phyloP scores from a whole-genome alignment of 306 rosid genomes.

The Prunus salicina region DNA sequence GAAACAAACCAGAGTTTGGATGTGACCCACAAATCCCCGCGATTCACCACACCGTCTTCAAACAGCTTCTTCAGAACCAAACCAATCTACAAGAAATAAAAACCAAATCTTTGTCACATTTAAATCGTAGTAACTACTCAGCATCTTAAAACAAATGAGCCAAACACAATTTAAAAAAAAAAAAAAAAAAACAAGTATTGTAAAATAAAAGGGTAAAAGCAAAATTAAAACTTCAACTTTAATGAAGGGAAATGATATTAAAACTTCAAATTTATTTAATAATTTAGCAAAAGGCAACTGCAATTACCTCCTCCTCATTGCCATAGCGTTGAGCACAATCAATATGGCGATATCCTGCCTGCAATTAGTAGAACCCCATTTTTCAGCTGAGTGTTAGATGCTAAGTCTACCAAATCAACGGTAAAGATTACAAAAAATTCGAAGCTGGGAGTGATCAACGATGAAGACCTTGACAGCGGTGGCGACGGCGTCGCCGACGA shows the following conservation, averaged over 20 bases:
- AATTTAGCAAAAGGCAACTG: not conserved
- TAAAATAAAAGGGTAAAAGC: not conserved
- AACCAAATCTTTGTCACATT: not conserved
- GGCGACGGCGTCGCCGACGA: constrained; percentile 45
- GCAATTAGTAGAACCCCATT: constrained; percentile 14
- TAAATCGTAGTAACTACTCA: not conserved
- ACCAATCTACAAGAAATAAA: constrained; percentile 56
- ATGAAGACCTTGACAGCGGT: constrained; percentile 51
- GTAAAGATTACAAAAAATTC: not conserved
- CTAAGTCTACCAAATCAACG: not conserved
- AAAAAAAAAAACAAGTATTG: not conserved
- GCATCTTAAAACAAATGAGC: not conserved
- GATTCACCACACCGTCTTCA: constrained; percentile 69
- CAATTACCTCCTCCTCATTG: constrained; percentile 68
- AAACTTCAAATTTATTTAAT: not conserved
- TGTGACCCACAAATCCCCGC: constrained; percentile 85
- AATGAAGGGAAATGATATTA: not conserved
- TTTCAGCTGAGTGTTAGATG: not conserved
- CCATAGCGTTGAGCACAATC: constrained; percentile 78
- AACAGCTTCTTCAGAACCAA: constrained; percentile 62
- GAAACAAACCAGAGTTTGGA: constrained; percentile 79
- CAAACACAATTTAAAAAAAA: too few species aligned
- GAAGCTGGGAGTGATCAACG: not conserved
- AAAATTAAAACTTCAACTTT: not conserved
- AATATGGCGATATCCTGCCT: constrained; percentile 81